Conservation (phyloP, 495 filamentous ascomycete genomes). For the Beverwykella pulmonaria region DNA sequence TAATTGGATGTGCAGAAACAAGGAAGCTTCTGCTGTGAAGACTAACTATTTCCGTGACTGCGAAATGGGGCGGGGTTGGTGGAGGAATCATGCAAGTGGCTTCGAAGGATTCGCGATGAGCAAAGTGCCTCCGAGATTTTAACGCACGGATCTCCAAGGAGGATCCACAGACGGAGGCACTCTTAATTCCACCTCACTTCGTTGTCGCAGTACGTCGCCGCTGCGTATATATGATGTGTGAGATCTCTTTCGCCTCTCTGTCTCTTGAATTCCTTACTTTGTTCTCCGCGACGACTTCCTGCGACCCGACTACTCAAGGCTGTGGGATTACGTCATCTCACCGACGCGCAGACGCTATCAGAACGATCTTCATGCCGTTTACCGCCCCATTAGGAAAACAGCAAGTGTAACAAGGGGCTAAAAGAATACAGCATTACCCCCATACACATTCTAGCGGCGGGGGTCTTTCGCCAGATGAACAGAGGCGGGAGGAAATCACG, state of each 20-base stretch:
- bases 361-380: not conserved
- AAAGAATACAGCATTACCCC: not conserved
- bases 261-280: not conserved
- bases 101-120: slow-evolving; percentile 20
- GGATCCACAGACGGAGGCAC: slow-evolving; percentile 13
- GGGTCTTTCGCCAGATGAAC: not conserved
- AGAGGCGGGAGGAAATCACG: no score
- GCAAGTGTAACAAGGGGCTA: not conserved
- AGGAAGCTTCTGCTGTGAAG: not conserved
- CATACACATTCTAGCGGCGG: not conserved
- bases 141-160: slow-evolving; percentile 16
- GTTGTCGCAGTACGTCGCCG: not conserved
- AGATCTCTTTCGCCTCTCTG: not conserved
- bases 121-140: slow-evolving; percentile 13
- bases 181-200: slow-evolving; percentile 24
- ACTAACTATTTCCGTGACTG: not conserved
- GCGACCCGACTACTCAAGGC: not conserved
- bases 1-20: not conserved
- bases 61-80: not conserved
- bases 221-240: not conserved
- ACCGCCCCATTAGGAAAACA: not conserved
- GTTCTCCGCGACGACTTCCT: not conserved
- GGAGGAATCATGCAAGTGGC: slow-evolving; percentile 3
- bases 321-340: not conserved
- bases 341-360: not conserved